These are phyloP conservation scores for Cercospora citrullina DNA, from an alignment of 2,329 filamentous ascomycete species.

Conservation along the genomic window DNA sequence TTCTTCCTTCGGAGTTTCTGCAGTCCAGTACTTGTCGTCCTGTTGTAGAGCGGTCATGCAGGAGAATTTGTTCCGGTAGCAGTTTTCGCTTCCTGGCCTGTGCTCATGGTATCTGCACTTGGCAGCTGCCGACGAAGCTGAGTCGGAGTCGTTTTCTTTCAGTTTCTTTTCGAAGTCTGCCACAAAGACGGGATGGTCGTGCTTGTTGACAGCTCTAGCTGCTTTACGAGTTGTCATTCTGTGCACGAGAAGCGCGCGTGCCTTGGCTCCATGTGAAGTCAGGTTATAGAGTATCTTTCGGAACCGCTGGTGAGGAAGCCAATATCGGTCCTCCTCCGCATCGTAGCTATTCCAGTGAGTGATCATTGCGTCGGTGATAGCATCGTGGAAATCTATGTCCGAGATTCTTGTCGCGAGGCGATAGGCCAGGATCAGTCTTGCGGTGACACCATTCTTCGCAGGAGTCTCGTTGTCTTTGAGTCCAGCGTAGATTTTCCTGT, in stretches of 20 bases:
- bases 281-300: neutral
- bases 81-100: neutral
- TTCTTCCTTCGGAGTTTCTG: neutral
- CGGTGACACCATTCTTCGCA: neutral
- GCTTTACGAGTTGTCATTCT: neutral
- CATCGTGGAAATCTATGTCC: conserved; percentile 23
- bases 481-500: neutral
- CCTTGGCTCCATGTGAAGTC: neutral
- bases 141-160: neutral
- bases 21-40: neutral
- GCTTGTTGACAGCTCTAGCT: neutral
- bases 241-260: neutral
- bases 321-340: neutral
- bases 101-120: conserved; percentile 1
- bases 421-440: conserved; percentile 6
- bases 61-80: neutral
- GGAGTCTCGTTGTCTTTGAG: neutral
- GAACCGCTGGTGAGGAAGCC: neutral
- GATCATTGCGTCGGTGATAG: conserved; percentile 10
- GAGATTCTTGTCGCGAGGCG: conserved; percentile 13
- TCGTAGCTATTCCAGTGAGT: neutral
- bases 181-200: neutral
- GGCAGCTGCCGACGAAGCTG: neutral
- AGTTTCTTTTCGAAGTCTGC: neutral
- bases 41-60: neutral